phyloP scores from a whole-genome alignment of 176 grass and related monocot genomes.

The Metroxylon sagu region DNA sequence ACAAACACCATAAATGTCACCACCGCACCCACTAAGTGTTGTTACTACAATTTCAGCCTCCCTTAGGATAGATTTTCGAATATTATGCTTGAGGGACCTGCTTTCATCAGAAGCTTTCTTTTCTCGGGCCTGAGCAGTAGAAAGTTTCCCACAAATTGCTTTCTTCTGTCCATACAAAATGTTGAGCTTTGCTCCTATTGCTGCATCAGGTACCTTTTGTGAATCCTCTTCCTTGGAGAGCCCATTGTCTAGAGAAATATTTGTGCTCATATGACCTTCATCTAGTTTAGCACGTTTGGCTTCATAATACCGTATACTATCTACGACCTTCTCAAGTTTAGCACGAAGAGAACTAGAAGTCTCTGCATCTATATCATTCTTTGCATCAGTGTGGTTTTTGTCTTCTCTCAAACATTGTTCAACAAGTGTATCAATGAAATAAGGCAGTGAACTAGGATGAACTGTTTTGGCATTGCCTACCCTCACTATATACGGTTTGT shows the following conservation, averaged over 20 bases:
- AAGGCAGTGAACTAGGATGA: constrained; percentile 72
- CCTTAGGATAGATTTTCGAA: constrained; percentile 81
- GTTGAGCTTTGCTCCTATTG: constrained; percentile 72
- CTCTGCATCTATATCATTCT: constrained; percentile 44
- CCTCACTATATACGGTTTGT: constrained; percentile 80
- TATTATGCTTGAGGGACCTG: constrained; percentile 60
- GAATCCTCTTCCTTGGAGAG: constrained; percentile 26
- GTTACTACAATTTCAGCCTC: constrained; percentile 93
- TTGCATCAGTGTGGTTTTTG: constrained; percentile 28
- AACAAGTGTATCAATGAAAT: constrained; percentile 94
- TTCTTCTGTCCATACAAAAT: constrained; percentile 78
- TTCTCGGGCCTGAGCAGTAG: constrained; percentile 64
- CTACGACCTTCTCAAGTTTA: constrained; percentile 77
- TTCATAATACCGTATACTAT: constrained; percentile 80
- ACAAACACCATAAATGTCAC: constrained; percentile 86
- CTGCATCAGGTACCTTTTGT: constrained; percentile 66
- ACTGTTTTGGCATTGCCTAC: constrained; percentile 92
- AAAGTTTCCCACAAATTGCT: constrained; percentile 64
- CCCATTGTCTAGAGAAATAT: constrained; percentile 12
- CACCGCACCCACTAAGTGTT: constrained; percentile 91
- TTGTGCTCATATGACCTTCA: constrained; percentile 32
- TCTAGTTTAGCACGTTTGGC: constrained; percentile 61
- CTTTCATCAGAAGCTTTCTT: constrained; percentile 78
- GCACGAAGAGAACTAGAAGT: constrained; percentile 65
- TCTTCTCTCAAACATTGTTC: constrained; percentile 71